Base-by-base conservation (phyloP, 2,329 filamentous ascomycete genomes). In the Penicillium sp. region DNA sequence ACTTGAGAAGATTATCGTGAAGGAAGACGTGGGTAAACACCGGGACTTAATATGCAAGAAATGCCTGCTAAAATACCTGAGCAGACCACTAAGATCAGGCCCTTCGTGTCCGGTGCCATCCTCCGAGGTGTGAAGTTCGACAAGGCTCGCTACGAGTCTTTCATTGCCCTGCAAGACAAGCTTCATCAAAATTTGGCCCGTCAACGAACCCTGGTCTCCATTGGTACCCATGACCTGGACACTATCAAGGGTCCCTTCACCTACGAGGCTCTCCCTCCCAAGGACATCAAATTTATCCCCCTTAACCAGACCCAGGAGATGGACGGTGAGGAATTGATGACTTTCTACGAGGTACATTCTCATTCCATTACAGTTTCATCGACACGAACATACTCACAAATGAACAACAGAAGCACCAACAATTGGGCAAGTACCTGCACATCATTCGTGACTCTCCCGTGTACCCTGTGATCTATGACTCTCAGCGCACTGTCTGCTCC, bases 161-260 rank as follows among this genome's bases (percentile, higher is more conserved):
- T 99, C 90, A 99, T 99, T 75, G 86, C 89, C 58, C 85, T 99
- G 50, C 95, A 99, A 81, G 96, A 99, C 81, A 99, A 99, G 82
- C 86, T 99, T 50, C 95, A 99, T 81, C 90, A 94, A 76, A 99
- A 99, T 74, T 82, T 99, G 66, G 96, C 95, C 51, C 88, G 95
- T 63, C 91, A 98, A 78, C 84, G 95, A 70, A 97, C 94, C 0
- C 81, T 99, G 49, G 94, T 97, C n/a, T 90, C 94, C 22, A 97
- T 99, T 73, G 95, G 95, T 69, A 99, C 95, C 3, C 95, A 99
- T 78, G 94, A 99, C 75, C 83, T 98, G 64, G 93, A 98, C 74
- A 97, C 91, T 17, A 83, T 99, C 69, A 83, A 96, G 77, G 95
- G 93, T 0, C 95, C 95, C 49, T 99, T 99, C 85, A 93, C 92